phyloP scores from a whole-genome alignment of 192 early-diverging fungal genomes.

The Linnemannia schmuckeri region DNA sequence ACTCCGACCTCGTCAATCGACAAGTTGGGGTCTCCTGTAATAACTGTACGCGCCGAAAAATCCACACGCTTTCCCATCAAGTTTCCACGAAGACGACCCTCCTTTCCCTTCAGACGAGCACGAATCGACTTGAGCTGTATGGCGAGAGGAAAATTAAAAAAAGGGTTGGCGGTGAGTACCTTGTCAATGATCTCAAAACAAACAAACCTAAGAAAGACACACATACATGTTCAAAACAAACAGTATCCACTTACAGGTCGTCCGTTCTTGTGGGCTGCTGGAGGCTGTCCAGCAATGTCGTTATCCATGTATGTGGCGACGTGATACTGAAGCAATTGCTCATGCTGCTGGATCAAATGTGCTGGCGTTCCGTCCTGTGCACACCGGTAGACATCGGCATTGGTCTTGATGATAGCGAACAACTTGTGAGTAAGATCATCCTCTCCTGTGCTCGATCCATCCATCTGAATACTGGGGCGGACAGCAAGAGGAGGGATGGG shows the following conservation, averaged over 20 bases:
- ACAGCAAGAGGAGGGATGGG: constrained; percentile 97
- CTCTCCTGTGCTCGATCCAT: constrained; percentile 88
- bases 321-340: constrained; percentile 91
- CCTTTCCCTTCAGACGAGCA: constrained; percentile 98
- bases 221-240: background rate
- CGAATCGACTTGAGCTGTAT: constrained; percentile 90
- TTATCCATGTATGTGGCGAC: constrained; percentile 99
- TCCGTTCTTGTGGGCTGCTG: constrained; percentile 92
- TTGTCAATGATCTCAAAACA: too few species aligned
- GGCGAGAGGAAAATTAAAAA: background rate
- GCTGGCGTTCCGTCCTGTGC: constrained; percentile 90
- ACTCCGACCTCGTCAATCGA: constrained; percentile 99
- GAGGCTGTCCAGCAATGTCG: constrained; percentile 92
- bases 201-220: too few species aligned
- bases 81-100: constrained; percentile 98
- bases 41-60: constrained; percentile 98
- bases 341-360: constrained; percentile 91
- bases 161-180: constrained; percentile 1
- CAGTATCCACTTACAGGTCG: constrained; percentile 75
- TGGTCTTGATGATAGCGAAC: constrained; percentile 94
- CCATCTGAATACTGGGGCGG: constrained; percentile 95
- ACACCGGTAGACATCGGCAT: constrained; percentile 82
- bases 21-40: constrained; percentile 98
- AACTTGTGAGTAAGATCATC: constrained; percentile 98
- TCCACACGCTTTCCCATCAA: constrained; percentile 99